Base-by-base conservation (phyloP, 1,139 yeast genomes). In the Scheffersomyces cryptocercus region DNA sequence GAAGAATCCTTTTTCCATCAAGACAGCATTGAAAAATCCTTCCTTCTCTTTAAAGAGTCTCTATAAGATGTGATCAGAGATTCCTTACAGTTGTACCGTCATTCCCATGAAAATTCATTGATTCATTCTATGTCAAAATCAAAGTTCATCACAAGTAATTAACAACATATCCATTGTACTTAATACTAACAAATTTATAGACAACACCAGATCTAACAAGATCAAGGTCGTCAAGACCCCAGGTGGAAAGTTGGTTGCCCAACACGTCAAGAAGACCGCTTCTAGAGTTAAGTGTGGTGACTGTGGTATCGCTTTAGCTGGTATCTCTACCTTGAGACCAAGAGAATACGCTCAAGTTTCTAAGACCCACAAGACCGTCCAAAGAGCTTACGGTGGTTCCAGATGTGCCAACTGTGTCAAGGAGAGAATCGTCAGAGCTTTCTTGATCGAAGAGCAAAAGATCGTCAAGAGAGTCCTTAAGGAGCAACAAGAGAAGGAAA, bases 201-300 rank as follows among this genome's bases (percentile, higher is more conserved):
- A 89, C 96, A 91, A 91, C 96, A 89, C 97, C 85, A 87, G 85
- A 78, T 91, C 98, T 65, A 93, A 93, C 96, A 88, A 86, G 84
- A 91, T 91, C 83, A 90, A 88, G 93, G 95, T 91, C 78, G 95
- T 91, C 68, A 93, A 90, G 88, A 93, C 99, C 79, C 98, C 99
- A 77, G 99, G 99, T 83, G 97, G 97, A 73, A 86, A 85, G 77
- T 85, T 93, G 75, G 86, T 90, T 72, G 96, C 96, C 75, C 97
- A 89, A 77, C 98, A 93, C 82, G 81, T 88, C 74, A 90, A 90
- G 87, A 93, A 93, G 85, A 72, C 73, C 66, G 97, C 95, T 68
- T 76, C 96, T 70, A 85, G 95, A 79, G 95, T 95, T 77, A 91
- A 90, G 81, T 93, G 99, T 82, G 98, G 97, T 84, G 98, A 90